Conservation (phyloP, 2,329 filamentous ascomycete genomes). For the Tolypocladium capitatum region DNA sequence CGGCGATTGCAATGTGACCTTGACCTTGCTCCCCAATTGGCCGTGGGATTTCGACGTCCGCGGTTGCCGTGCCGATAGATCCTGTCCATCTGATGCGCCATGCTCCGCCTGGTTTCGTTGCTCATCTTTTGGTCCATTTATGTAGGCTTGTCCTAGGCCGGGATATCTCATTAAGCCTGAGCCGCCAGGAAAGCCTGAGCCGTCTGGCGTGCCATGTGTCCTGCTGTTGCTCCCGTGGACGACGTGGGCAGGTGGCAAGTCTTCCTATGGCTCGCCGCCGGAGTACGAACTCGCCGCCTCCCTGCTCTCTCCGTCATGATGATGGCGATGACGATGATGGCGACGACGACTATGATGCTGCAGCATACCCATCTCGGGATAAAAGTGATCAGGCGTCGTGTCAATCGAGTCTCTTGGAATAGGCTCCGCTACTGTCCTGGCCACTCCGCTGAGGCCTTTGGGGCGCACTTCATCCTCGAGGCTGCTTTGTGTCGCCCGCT, state of each 20-base stretch:
- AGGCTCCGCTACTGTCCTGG: conserved; percentile 1
- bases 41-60: conserved; percentile 6
- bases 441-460: neutral
- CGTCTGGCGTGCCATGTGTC: neutral
- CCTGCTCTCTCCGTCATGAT: neutral
- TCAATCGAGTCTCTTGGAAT: conserved; percentile 6
- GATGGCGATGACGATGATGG: too few species aligned
- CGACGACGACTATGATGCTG: too few species aligned
- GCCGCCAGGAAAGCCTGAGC: neutral
- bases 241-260: neutral
- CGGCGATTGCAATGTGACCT: neutral
- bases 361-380: neutral
- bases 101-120: neutral
- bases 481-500: neutral
- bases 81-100: neutral
- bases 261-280: neutral
- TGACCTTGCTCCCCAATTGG: conserved; percentile 2
- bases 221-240: neutral
- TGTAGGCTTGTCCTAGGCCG: neutral
- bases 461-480: neutral
- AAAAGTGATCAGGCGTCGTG: conserved; percentile 1
- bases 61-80: neutral
- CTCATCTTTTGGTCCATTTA: neutral
- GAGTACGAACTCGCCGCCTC: neutral
- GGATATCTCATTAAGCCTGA: neutral